phyloP scores from a whole-genome alignment of 257 asterid species.

The Ilex asprella region DNA sequence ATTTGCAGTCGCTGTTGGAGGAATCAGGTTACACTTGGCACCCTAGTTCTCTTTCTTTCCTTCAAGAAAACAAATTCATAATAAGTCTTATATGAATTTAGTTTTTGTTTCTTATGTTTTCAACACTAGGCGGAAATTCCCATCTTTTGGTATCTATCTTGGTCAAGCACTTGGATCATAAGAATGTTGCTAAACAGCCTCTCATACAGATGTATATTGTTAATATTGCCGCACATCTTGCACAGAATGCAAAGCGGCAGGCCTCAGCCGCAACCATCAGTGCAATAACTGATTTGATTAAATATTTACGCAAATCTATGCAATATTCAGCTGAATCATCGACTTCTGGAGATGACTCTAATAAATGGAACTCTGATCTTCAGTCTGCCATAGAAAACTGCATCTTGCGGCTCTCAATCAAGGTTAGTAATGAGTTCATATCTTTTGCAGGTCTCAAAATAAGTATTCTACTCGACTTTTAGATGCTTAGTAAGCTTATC shows the following conservation, averaged over 20 bases:
- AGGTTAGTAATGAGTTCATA: conserved; percentile 25
- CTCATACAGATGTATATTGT: conserved; percentile 30
- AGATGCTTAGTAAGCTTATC: not conserved
- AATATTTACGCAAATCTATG: conserved; percentile 31
- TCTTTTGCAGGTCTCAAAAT: not conserved
- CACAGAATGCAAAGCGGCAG: conserved; percentile 28
- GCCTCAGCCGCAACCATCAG: conserved; percentile 30
- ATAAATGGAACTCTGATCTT: conserved; percentile 22
- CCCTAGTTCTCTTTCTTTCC: conserved; percentile 2
- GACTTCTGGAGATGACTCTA: conserved; percentile 17
- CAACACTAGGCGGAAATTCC: conserved; percentile 34
- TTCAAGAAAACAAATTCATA: not conserved
- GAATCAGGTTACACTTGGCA: conserved; percentile 33
- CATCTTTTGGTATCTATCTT: conserved; percentile 33
- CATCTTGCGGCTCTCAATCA: conserved; percentile 31
- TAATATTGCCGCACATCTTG: conserved; percentile 26
- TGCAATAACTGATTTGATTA: conserved; percentile 37
- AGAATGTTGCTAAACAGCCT: conserved; percentile 30
- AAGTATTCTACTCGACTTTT: not conserved
- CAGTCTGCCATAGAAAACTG: conserved; percentile 40
- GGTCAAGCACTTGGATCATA: conserved; percentile 49
- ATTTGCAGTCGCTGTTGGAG: conserved; percentile 35
- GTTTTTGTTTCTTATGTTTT: not conserved
- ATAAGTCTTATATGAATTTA: not conserved
- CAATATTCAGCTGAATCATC: conserved; percentile 27